phyloP scores from a whole-genome alignment of 306 rosid species.

The Vigna unguiculata region DNA sequence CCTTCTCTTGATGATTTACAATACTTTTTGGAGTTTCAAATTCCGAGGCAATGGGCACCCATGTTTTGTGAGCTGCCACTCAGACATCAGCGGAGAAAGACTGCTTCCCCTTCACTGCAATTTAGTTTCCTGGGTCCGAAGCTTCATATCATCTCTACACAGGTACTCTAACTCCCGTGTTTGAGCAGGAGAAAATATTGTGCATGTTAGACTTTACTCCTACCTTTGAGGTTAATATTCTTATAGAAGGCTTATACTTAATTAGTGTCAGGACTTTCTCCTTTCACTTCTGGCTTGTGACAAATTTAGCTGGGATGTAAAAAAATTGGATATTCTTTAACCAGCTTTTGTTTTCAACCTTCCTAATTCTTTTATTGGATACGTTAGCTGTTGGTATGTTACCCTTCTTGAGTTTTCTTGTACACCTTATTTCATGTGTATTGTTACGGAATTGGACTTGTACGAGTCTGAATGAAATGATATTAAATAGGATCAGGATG shows the following conservation, averaged over 20 bases:
- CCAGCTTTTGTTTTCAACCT: slow-evolving; percentile 25
- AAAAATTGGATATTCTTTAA: not conserved
- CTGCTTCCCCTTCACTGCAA: slow-evolving; percentile 73
- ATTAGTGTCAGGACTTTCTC: slow-evolving; percentile 17
- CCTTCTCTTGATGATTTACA: slow-evolving; percentile 83
- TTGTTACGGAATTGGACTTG: not conserved
- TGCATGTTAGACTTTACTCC: slow-evolving; percentile 28
- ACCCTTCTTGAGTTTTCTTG: not conserved
- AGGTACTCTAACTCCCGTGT: slow-evolving; percentile 58
- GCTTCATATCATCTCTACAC: slow-evolving; percentile 66
- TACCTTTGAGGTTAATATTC: slow-evolving; percentile 15
- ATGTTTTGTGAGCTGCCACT: slow-evolving; percentile 95
- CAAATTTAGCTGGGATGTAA: slow-evolving; percentile 24
- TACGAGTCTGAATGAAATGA: not conserved
- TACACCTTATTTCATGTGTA: slow-evolving; percentile 13
- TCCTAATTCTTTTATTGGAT: slow-evolving; percentile 22
- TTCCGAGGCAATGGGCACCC: slow-evolving; percentile 99
- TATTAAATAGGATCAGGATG: slow-evolving; percentile 6
- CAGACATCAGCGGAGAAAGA: slow-evolving; percentile 72
- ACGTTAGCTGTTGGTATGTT: not conserved
- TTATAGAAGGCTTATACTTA: slow-evolving; percentile 12
- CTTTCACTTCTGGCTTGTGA: not conserved
- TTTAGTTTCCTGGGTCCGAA: slow-evolving; percentile 83
- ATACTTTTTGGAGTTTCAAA: slow-evolving; percentile 94
- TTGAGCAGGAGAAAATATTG: slow-evolving; percentile 30